A percentile compares a stretch with the other conserved stretches of the same genome.
Evolutionary conservation across 768 basidiomycete species (phyloP).

Genomic region (Macrolepiota dolichaula): DNA sequence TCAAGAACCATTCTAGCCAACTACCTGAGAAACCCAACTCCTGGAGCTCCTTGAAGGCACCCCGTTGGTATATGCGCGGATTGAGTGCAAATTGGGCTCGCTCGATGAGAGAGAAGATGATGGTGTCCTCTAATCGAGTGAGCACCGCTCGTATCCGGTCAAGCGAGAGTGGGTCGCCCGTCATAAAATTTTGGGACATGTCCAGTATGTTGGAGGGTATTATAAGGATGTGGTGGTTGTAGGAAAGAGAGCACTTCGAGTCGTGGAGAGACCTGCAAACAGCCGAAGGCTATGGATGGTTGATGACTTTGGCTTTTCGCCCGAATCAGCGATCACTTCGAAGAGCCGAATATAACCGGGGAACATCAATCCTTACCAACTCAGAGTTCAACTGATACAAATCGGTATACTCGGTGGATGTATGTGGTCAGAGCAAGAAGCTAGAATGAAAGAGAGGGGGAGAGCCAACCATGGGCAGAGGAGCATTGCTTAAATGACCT

Average conservation of each 20-base stretch:
- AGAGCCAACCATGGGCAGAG: not conserved
- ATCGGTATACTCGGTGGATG: not conserved
- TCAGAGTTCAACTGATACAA: not conserved
- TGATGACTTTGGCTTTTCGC: not conserved
- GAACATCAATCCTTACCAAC: not conserved
- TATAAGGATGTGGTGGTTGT: not conserved
- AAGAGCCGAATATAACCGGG: constrained; percentile 4
- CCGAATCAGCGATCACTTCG: constrained; percentile 6
- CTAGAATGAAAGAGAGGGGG: not conserved
- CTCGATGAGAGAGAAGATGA: constrained; percentile 97
- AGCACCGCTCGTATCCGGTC: constrained; percentile 86
- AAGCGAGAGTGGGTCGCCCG: constrained; percentile 80
- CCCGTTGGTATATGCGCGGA: constrained; percentile 79
- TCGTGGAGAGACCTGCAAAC: not conserved
- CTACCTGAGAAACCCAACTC: constrained; percentile 75
- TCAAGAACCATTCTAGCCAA: constrained; percentile 98
- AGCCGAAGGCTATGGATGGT: not conserved
- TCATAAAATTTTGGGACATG: constrained; percentile 65
- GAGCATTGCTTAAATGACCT: not conserved
- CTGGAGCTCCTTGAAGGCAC: constrained; percentile 74
- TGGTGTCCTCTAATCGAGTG: constrained; percentile 93
- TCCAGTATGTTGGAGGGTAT: not conserved
- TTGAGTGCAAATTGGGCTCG: constrained; percentile 97
- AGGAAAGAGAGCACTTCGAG: not conserved
- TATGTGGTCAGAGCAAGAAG: not conserved